Base-by-base conservation (phyloP, 352 stramenopile species). In the Phytophthora capsici region DNA sequence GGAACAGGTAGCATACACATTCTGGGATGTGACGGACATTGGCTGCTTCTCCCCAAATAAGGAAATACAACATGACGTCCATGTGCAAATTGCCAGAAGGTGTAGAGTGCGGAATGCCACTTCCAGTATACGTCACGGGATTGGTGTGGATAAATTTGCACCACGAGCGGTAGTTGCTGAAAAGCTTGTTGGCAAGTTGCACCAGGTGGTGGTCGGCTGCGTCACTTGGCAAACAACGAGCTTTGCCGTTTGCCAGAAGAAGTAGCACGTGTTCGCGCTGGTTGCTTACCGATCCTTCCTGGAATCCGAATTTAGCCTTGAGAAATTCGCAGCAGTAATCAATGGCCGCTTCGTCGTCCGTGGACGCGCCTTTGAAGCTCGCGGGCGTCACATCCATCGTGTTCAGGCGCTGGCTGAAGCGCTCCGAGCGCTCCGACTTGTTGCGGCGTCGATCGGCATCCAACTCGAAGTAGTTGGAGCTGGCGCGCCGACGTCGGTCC, bases 21-120 rank as follows among this genome's bases (percentile, higher is more conserved):
- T 99, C 97, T 1, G 97, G 94, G 89, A 99, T 98, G 75, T 99
- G 96, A 19, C 96, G 84, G 22, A 99, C 72, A 70, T 99, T 99
- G n/a, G 81, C 94, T 0, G 87, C 88, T 82, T 99, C 97, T 9
- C 97, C 96, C 97, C 97, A 99, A 49, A 99, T 91, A 41, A 97
- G 95, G 47, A 99, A 98, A 62, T 96, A 98, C 5, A 99, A 71
- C 54, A 99, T 95, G 5, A 99, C 70, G 79, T 99, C 96, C 92
- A 93, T 93, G 57, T 93, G 68, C 69, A 88, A 57, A 36, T 69
- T 60, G 22, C 44, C 57, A 20, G 41, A 65, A 36, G 48, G 17
- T 12, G 64, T 66, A 19, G 59, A 40, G 7, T 62, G 40, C 5
- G 71, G 71, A 19, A 75, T 65, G 4, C 44, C 40, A 17, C 34